phyloP scores from a whole-genome alignment of 2,329 filamentous ascomycete species.

The Aspergillus pseudoviridinutans region DNA sequence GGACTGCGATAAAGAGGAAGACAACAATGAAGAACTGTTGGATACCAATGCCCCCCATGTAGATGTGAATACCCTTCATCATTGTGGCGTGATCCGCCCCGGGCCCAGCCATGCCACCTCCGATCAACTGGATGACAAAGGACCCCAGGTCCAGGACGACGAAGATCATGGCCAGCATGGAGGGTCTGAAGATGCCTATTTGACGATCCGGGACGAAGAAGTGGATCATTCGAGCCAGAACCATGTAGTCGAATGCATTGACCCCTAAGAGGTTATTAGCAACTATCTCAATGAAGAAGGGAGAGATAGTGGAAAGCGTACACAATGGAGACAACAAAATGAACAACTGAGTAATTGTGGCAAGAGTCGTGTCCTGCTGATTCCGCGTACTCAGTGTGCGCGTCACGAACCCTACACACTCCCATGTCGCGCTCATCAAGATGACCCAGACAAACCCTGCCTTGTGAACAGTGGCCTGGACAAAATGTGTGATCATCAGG shows the following conservation, averaged over 20 bases:
- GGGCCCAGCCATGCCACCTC: conserved; percentile 33
- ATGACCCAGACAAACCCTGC: conserved; percentile 43
- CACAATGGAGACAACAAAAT: conserved; percentile 9
- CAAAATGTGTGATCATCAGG: conserved; percentile 23
- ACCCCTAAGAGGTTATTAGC: conserved; percentile 27
- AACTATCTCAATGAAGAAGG: neutral
- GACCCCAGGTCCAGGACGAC: conserved; percentile 43
- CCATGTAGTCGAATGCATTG: conserved; percentile 45
- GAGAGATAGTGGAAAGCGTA: neutral
- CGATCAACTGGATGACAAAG: conserved; percentile 44
- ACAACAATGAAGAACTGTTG: conserved; percentile 50
- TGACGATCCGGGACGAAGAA: conserved; percentile 33
- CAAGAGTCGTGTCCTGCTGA: neutral
- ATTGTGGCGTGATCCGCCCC: conserved; percentile 21
- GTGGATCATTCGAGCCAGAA: conserved; percentile 39
- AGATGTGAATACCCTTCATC: conserved; percentile 45
- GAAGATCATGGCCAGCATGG: conserved; percentile 39
- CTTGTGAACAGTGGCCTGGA: conserved; percentile 33
- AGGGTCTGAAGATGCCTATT: conserved; percentile 35
- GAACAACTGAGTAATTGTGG: conserved; percentile 4
- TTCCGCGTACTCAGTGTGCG: conserved; percentile 20
- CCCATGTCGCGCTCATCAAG: conserved; percentile 43
- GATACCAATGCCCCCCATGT: conserved; percentile 53
- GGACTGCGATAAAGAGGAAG: conserved; percentile 41
- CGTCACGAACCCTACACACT: conserved; percentile 36